These are phyloP conservation scores for Phytophthora megakarya DNA, from an alignment of 352 stramenopile species.

Conservation along the genomic window DNA sequence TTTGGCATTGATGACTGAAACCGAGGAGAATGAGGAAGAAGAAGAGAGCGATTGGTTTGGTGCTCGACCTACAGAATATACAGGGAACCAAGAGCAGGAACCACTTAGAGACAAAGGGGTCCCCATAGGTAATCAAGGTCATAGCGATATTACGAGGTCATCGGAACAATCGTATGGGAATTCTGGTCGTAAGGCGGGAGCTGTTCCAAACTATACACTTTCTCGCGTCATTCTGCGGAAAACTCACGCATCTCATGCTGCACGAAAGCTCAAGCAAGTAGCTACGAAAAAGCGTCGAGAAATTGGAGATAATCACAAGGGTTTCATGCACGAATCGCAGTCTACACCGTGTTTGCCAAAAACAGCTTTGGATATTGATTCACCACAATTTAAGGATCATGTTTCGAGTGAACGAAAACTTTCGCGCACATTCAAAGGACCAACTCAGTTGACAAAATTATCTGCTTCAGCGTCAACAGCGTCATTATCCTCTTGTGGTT, in stretches of 20 bases:
- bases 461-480: constrained; percentile 13
- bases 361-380: background rate
- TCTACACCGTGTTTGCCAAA: constrained; percentile 28
- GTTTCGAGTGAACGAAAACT: constrained; percentile 3
- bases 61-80: background rate
- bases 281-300: constrained; percentile 19
- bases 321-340: constrained; percentile 21
- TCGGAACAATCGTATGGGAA: constrained; percentile 1
- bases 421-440: constrained; percentile 2
- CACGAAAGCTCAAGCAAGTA: constrained; percentile 53
- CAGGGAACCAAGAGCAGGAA: constrained; percentile 26
- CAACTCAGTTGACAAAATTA: constrained; percentile 17
- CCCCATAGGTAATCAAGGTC: background rate
- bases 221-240: constrained; percentile 52
- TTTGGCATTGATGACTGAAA: constrained; percentile 29
- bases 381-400: constrained; percentile 2
- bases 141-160: background rate
- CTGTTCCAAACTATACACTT: constrained; percentile 28
- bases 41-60: constrained; percentile 15
- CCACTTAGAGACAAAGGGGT: background rate
- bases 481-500: constrained; percentile 2
- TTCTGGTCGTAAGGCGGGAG: constrained; percentile 2
- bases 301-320: constrained; percentile 15
- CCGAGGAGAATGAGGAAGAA: constrained; percentile 17
- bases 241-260: constrained; percentile 40